phyloP scores from a whole-genome alignment of 1,284 basidiomycete genomes.

The Meira miltonrushii region DNA sequence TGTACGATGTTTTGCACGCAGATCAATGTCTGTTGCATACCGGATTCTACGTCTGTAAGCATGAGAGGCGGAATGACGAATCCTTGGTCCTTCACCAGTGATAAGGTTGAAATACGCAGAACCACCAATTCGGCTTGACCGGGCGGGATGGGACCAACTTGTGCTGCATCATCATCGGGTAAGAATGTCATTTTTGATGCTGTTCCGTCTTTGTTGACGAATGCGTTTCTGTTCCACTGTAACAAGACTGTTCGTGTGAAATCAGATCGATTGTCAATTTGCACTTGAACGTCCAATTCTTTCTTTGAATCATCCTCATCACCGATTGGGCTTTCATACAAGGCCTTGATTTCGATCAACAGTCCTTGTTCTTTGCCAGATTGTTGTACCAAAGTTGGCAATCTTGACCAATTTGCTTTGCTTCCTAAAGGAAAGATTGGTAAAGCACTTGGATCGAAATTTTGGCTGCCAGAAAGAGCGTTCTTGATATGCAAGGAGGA shows the following conservation, averaged over 20 bases:
- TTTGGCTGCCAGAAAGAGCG: background rate
- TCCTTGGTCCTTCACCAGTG: too few species aligned
- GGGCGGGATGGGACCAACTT: background rate
- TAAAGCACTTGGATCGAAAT: too few species aligned
- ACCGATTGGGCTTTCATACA: too few species aligned
- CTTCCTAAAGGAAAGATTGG: background rate
- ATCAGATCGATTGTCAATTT: slow-evolving; percentile 4
- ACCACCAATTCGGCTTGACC: background rate
- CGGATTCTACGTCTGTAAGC: too few species aligned
- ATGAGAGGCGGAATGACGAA: too few species aligned
- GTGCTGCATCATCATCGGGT: background rate
- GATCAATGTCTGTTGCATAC: too few species aligned
- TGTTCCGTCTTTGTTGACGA: background rate
- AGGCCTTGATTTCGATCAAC: background rate
- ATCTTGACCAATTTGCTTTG: background rate
- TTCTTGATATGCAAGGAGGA: background rate
- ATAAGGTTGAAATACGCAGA: background rate
- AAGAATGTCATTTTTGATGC: background rate
- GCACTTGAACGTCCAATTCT: background rate
- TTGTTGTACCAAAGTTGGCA: background rate
- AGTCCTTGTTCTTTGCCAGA: background rate
- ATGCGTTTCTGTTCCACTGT: background rate
- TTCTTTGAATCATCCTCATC: background rate
- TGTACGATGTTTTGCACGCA: too few species aligned
- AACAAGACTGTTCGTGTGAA: background rate